Conservation (phyloP, 2,329 filamentous ascomycete genomes). For the Hymenoscyphus fraxineus region DNA sequence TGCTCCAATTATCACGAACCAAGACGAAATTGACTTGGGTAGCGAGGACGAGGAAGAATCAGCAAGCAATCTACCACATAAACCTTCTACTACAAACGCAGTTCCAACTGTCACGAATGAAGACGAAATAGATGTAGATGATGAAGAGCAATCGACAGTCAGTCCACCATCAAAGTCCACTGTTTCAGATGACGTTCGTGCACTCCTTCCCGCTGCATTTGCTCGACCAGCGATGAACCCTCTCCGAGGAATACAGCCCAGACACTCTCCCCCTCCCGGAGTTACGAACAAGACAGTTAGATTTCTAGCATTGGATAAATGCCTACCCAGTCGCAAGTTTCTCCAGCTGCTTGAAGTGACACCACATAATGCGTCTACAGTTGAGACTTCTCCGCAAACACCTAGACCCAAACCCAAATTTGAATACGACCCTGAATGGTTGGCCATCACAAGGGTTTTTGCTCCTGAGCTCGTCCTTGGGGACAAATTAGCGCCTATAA, state of each 20-base stretch:
- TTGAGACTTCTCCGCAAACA: constrained; percentile 18
- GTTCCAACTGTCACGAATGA: constrained; percentile 5
- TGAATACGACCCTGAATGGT: constrained; percentile 87
- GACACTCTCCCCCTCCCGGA: constrained; percentile 61
- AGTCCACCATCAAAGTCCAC: constrained; percentile 14
- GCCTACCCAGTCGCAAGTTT: constrained; percentile 73
- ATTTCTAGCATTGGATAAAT: constrained; percentile 92
- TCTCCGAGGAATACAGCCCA: constrained; percentile 41
- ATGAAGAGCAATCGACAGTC: neutral
- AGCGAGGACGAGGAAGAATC: constrained; percentile 23
- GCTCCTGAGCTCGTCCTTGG: constrained; percentile 62
- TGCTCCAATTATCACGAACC: constrained; percentile 5
- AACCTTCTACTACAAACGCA: neutral
- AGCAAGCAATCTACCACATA: constrained; percentile 23
- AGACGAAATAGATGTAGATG: constrained; percentile 16
- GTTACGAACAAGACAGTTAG: constrained; percentile 77
- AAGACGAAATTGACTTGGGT: constrained; percentile 61
- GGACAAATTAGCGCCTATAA: constrained; percentile 48
- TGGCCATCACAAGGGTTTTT: constrained; percentile 86
- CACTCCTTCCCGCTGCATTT: constrained; percentile 75
- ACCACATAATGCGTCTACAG: constrained; percentile 37
- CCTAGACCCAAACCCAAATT: constrained; percentile 26
- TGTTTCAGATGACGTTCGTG: constrained; percentile 63
- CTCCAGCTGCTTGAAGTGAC: constrained; percentile 70
- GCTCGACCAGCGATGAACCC: constrained; percentile 40